Percentiles rank a stretch among this genome's conserved stretches.
phyloP scores from a whole-genome alignment of 768 basidiomycete species.

The Boletus sp. region DNA sequence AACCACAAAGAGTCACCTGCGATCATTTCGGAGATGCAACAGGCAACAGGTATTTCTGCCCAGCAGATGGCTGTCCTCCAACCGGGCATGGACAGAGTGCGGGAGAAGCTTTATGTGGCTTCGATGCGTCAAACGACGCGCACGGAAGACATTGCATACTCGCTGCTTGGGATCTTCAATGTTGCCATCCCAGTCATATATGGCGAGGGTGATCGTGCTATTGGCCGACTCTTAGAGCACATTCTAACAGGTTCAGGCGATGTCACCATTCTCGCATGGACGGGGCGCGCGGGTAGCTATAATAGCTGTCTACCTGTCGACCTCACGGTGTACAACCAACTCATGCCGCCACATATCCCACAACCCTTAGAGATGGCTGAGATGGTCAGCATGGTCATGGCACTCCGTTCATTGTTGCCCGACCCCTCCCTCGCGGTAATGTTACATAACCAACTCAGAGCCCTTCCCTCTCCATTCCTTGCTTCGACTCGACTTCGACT shows the following conservation, averaged over 20 bases:
- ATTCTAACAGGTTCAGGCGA: slow-evolving; percentile 10
- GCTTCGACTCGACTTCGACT: neutral
- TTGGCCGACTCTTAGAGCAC: slow-evolving; percentile 15
- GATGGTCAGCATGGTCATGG: neutral
- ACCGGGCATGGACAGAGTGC: too few relatives aligned
- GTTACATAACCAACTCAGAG: neutral
- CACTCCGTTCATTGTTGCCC: slow-evolving; percentile 25
- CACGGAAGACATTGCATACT: slow-evolving; percentile 5
- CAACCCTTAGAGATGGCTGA: neutral
- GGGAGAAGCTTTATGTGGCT: too few relatives aligned
- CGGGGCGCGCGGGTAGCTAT: neutral
- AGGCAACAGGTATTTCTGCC: too few relatives aligned
- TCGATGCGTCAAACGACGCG: too few relatives aligned
- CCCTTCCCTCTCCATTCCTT: neutral
- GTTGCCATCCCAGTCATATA: neutral
- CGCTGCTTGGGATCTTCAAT: slow-evolving; percentile 14
- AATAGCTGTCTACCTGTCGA: slow-evolving; percentile 2
- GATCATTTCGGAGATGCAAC: too few relatives aligned
- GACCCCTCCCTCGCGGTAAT: neutral
- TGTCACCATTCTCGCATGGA: slow-evolving; percentile 16
- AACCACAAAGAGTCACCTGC: too few relatives aligned
- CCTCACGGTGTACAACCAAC: too few relatives aligned
- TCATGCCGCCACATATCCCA: neutral
- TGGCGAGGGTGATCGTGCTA: neutral
- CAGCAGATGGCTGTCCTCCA: too few relatives aligned